phyloP scores from a whole-genome alignment of 108 stramenopile species.

The Cyclostephanos invisitatus region DNA sequence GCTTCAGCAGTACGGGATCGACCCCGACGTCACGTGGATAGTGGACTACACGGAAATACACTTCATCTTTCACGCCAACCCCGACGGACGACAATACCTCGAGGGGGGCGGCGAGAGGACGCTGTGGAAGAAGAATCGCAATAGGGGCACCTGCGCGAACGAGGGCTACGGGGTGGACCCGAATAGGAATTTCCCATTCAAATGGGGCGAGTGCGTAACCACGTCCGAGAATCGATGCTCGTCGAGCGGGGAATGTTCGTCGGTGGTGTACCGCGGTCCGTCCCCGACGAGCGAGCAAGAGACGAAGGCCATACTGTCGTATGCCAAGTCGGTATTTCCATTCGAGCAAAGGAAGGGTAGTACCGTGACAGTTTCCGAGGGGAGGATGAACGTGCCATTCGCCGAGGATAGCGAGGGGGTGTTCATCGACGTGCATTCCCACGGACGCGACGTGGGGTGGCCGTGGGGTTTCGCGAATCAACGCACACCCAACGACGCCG shows the following conservation, averaged over 20 bases:
- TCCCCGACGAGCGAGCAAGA: conserved; percentile 2
- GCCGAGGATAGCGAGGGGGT: conserved; percentile 5
- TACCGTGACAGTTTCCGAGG: not conserved
- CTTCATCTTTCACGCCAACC: conserved; percentile 11
- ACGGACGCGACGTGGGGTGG: conserved; percentile 1
- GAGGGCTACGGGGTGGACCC: conserved; percentile 7
- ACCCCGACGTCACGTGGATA: conserved; percentile 12
- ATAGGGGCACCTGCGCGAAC: not conserved
- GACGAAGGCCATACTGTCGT: conserved; percentile 12
- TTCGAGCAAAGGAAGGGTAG: conserved; percentile 1
- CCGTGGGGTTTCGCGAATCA: conserved; percentile 16
- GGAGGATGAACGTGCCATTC: not conserved
- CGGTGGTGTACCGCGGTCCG: conserved; percentile 13
- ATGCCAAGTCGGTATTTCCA: conserved; percentile 9
- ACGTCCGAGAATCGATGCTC: not conserved
- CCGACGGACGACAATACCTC: conserved; percentile 8
- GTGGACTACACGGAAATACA: conserved; percentile 14
- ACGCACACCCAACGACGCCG: conserved; percentile 11
- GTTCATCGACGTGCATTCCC: conserved; percentile 13
- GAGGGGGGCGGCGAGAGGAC: conserved; percentile 1
- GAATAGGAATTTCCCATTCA: conserved; percentile 21
- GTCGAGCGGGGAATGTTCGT: not conserved
- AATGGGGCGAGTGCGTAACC: conserved; percentile 8
- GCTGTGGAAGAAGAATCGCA: conserved; percentile 15
- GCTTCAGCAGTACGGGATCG: conserved; percentile 1